These are phyloP conservation scores for Colletotrichum musae DNA, from an alignment of 2,329 filamentous ascomycete genomes.

Conservation along the genomic window DNA sequence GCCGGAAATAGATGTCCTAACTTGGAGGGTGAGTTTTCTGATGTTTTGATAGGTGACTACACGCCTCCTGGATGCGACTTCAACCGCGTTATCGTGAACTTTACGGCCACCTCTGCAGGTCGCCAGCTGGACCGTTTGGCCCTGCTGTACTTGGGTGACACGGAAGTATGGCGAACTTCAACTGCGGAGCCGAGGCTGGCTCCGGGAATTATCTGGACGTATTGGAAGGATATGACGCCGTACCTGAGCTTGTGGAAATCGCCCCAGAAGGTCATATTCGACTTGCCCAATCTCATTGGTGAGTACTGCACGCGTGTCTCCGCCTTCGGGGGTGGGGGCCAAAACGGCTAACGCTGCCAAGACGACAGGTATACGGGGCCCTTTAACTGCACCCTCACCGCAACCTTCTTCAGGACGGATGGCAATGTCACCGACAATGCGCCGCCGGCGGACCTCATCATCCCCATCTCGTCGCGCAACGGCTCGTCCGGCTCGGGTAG, in stretches of 20 bases:
- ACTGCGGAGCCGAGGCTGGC: slow-evolving; percentile 80
- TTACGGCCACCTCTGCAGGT: slow-evolving; percentile 80
- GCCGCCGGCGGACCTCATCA: slow-evolving; percentile 73
- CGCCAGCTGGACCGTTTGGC: slow-evolving; percentile 84
- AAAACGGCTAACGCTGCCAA: slow-evolving; percentile 39
- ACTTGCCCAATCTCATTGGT: slow-evolving; percentile 80
- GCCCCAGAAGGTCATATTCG: slow-evolving; percentile 83
- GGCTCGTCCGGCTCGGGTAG: slow-evolving; percentile 69
- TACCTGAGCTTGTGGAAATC: slow-evolving; percentile 78
- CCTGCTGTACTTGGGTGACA: slow-evolving; percentile 81
- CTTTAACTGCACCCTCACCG: slow-evolving; percentile 82
- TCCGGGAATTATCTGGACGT: slow-evolving; percentile 81
- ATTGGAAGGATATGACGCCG: slow-evolving; percentile 83
- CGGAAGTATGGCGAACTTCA: slow-evolving; percentile 86
- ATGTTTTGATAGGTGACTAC: slow-evolving; percentile 67
- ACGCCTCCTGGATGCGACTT: slow-evolving; percentile 78
- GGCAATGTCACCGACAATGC: slow-evolving; percentile 54
- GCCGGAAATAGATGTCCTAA: slow-evolving; percentile 33
- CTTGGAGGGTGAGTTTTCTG: slow-evolving; percentile 1
- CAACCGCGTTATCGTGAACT: slow-evolving; percentile 81
- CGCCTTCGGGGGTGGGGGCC: slow-evolving; percentile 32
- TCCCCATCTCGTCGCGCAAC: slow-evolving; percentile 74
- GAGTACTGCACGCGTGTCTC: slow-evolving; percentile 10
- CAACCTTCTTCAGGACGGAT: slow-evolving; percentile 75
- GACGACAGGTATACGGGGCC: slow-evolving; percentile 78